phyloP scores from a whole-genome alignment of 441 rosid genomes.

The Populus hybrid region DNA sequence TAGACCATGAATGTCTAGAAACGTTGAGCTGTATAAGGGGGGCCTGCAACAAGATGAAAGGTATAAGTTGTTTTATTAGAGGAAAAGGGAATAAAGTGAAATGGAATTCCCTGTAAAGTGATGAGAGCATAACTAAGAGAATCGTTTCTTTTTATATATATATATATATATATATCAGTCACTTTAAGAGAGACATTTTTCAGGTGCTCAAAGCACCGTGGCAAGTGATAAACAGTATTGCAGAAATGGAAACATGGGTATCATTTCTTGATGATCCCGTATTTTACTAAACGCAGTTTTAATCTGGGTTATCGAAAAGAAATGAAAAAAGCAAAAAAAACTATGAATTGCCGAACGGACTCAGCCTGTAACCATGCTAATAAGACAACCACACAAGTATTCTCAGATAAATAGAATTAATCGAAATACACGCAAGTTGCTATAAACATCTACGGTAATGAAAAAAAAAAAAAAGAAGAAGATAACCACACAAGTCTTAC shows the following conservation, averaged over 20 bases:
- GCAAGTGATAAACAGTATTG: neutral
- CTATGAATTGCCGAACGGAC: too few relatives aligned
- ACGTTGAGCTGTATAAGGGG: neutral
- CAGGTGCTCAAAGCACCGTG: neutral
- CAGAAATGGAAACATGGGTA: neutral
- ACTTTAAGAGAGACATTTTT: neutral
- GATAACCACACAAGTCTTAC: constrained; percentile 32
- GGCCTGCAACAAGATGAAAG: neutral
- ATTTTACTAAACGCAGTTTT: neutral
- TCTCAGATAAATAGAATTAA: too few relatives aligned
- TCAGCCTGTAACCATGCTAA: neutral
- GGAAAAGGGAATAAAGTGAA: neutral
- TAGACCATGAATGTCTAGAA: too few relatives aligned
- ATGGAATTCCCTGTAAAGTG: constrained; percentile 9
- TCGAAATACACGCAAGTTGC: too few relatives aligned
- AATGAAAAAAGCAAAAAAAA: too few relatives aligned
- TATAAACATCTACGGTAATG: too few relatives aligned
- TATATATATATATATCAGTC: too few relatives aligned
- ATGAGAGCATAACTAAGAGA: neutral
- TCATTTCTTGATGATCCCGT: neutral
- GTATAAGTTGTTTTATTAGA: neutral
- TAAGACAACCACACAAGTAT: too few relatives aligned
- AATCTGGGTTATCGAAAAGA: neutral
- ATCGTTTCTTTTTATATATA: too few relatives aligned
- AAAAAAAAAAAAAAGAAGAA: too few relatives aligned